phyloP scores from a whole-genome alignment of 345 rosid genomes.

The Dovyalis caffra region DNA sequence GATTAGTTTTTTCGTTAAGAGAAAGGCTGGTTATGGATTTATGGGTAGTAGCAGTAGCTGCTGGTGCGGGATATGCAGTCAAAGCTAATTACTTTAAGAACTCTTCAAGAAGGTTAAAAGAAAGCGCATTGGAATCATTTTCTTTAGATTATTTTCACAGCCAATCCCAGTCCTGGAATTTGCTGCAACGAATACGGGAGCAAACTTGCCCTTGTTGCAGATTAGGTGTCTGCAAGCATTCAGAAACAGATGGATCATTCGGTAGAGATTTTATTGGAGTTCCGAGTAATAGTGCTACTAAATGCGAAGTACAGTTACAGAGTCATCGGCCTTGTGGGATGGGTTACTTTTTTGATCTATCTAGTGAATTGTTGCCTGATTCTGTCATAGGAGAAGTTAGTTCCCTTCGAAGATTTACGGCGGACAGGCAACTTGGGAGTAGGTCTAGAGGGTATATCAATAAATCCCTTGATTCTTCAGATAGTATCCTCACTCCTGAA shows the following conservation, averaged over 20 bases:
- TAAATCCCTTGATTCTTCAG: slow-evolving; percentile 16
- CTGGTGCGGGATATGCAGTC: slow-evolving; percentile 33
- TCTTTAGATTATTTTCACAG: slow-evolving; percentile 1
- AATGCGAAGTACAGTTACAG: not conserved
- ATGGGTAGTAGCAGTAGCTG: slow-evolving; percentile 47
- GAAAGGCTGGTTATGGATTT: slow-evolving; percentile 30
- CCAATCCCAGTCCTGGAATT: slow-evolving; percentile 20
- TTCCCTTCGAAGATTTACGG: not conserved
- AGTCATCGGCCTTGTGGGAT: slow-evolving; percentile 1
- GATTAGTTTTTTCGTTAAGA: not conserved
- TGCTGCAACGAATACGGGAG: slow-evolving; percentile 22
- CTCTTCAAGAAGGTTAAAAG: slow-evolving; percentile 10
- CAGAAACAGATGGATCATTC: not conserved
- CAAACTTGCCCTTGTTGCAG: slow-evolving; percentile 29
- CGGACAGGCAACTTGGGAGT: slow-evolving; percentile 6
- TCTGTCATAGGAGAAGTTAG: not conserved
- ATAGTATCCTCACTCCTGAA: slow-evolving; percentile 14
- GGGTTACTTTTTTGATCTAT: slow-evolving; percentile 9
- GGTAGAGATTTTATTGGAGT: not conserved
- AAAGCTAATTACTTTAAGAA: slow-evolving; percentile 31
- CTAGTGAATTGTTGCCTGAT: slow-evolving; percentile 2
- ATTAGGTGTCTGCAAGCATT: slow-evolving; percentile 7
- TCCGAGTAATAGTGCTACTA: not conserved
- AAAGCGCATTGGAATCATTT: slow-evolving; percentile 14
- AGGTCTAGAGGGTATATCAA: slow-evolving; percentile 12